phyloP scores from a whole-genome alignment of 495 filamentous ascomycete genomes.

The Lepraria neglecta region DNA sequence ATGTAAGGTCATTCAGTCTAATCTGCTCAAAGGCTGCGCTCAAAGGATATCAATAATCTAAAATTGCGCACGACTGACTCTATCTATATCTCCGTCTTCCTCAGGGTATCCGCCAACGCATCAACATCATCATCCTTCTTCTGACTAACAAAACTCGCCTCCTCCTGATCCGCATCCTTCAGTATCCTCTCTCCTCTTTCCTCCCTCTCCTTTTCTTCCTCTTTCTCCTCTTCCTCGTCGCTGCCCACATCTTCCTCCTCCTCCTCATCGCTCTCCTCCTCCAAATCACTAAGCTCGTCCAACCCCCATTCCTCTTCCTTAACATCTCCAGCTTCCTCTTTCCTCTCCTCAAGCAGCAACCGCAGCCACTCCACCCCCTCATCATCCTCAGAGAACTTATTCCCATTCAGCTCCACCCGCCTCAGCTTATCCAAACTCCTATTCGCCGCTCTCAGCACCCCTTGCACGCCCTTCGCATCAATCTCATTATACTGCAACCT shows the following conservation, averaged over 20 bases:
- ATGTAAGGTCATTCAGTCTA: background rate
- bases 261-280: slow-evolving; percentile 65
- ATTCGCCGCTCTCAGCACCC: slow-evolving; percentile 58
- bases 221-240: slow-evolving; percentile 49
- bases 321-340: slow-evolving; percentile 50
- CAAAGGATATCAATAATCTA: background rate
- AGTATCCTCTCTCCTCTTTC: slow-evolving; percentile 44
- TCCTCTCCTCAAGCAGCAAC: slow-evolving; percentile 46
- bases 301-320: slow-evolving; percentile 65
- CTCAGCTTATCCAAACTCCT: slow-evolving; percentile 61
- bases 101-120: slow-evolving; percentile 65
- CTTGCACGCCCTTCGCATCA: slow-evolving; percentile 61
- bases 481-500: slow-evolving; percentile 95
- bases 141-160: slow-evolving; percentile 66
- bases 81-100: slow-evolving; percentile 49
- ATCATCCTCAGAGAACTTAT: slow-evolving; percentile 88
- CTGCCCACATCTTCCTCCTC: slow-evolving; percentile 56
- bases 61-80: too few relatives aligned
- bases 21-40: background rate
- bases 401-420: slow-evolving; percentile 90
- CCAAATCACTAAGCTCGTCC: slow-evolving; percentile 65
- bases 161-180: slow-evolving; percentile 64
- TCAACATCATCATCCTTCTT: slow-evolving; percentile 75
- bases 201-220: slow-evolving; percentile 45
- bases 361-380: slow-evolving; percentile 48